Evolutionary conservation across 495 filamentous ascomycete species (phyloP), one percentile per base, ranked within the genome.

Genomic region (Cercophora samala): DNA sequence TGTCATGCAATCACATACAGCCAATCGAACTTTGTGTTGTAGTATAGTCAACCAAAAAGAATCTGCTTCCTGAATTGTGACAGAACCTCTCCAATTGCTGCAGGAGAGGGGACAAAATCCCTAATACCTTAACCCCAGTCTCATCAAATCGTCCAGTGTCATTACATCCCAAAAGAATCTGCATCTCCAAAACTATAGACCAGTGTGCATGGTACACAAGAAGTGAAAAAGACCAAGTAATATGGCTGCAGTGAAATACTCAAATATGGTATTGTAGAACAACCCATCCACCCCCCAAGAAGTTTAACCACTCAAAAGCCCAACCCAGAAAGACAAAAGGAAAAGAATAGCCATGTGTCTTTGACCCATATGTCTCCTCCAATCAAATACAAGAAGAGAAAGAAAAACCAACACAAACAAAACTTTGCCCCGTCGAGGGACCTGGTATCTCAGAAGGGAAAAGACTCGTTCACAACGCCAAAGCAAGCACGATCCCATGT

Each of bases 361-460:
- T 13, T 0, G 37, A 9, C 37, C 37, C 37, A 46, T 46, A 13
- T 46, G 11, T 17, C 15, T 17, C 37, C 15, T 17, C 37, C 37
- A 46, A 46, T 46, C 37, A 46, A 46, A 46, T 46, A 17, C 15
- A 46, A 2, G 13, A 46, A 64, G 22, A 46, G 60, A 24, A 56
- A 53, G 56, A 51, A 25, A 60, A 53, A 21, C 63, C 60, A 64
- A 64, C 58, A 19, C 6, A 56, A 56, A 56, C 4, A 56, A 54
- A 54, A 56, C 4, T 56, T 56, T 21, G 19, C 53, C 64, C 69
- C 68, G 29, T 66, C 54, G 52, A 69, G 68, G 68, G 67, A 58
- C 65, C 66, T 74, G 72, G 72, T 74, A 74, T 74, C 70, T 71
- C 66, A 63, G 62, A 69, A 64, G 53, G 63, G 55, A 56, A 63